Base-by-base conservation (phyloP, 2,329 filamentous ascomycete species). In the Dendrostoma leiphaemia region DNA sequence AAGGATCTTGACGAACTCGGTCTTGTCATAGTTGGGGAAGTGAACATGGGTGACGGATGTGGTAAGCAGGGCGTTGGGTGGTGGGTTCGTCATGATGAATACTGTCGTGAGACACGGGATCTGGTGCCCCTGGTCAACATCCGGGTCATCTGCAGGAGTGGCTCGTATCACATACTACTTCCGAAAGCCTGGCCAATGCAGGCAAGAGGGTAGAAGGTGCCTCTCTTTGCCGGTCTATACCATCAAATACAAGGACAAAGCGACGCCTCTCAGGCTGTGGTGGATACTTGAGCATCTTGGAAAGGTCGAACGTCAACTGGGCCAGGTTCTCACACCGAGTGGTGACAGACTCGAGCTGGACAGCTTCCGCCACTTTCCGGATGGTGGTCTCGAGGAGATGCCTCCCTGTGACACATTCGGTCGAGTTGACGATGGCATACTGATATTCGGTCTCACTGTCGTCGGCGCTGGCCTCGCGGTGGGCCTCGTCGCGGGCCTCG, bases 241-340 rank as follows among this genome's bases (percentile, higher is more conserved):
- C 90, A 74, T 97, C 94, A 59, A 97, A 80, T 10, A 97, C 89
- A 54, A 97, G 71, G 8, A 93, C 85, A 62, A 96, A 91, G 60
- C 86, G 84, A 60, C 75, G 76, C 44, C 66, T 63, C 19, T 65
- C 61, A 35, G 70, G 68, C 7, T 67, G 62, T 6, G 63, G 54
- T 12, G 64, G 62, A 58, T 78, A 76, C 48, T 78, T 72, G 43
- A 92, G 70, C 70, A 90, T 74, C 64, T 77, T 81, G 57, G 80
- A 80, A 54, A 97, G 74, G 63, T 92, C 84, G 24, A 90, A 88
- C 1, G 82, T 80, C 59, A 97, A 74, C 49, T 89, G 83, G 54
- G 90, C 88, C 49, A 96, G 73, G 59, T 88, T 91, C 72, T 97
- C 92, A 67, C 91, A 96, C 58, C 86, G 79, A 5, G 50, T 8